phyloP scores from a whole-genome alignment of 768 basidiomycete genomes.

The Hygrocybe punicea region DNA sequence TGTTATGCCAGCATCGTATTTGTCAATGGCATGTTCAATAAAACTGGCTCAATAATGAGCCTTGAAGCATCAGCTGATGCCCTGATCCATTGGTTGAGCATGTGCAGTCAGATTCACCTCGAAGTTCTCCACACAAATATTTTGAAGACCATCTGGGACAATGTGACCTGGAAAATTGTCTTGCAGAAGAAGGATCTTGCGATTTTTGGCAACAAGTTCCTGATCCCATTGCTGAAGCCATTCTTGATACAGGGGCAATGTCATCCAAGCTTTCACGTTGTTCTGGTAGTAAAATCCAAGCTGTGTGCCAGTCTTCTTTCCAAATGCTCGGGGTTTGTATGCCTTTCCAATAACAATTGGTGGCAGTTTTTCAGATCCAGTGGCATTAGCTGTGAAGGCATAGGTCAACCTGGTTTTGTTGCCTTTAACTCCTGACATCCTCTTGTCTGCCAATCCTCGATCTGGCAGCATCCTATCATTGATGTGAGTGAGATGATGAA shows the following conservation, averaged over 20 bases:
- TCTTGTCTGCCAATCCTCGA: conserved; percentile 23
- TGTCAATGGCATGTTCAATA: conserved; percentile 28
- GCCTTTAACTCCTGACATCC: conserved; percentile 31
- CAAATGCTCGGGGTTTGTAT: conserved; percentile 12
- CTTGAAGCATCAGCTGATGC: conserved; percentile 37
- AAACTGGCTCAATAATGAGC: conserved; percentile 32
- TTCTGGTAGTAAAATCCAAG: conserved; percentile 36
- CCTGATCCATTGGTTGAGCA: conserved; percentile 37
- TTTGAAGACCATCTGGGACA: conserved; percentile 18
- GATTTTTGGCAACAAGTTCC: conserved; percentile 18
- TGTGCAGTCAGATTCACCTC: conserved; percentile 36
- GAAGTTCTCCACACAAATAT: conserved; percentile 30
- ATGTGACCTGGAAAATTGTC: conserved; percentile 33
- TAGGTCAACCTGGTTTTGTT: conserved; percentile 32
- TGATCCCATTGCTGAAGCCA: conserved; percentile 35
- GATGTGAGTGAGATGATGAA: no score
- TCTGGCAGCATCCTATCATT: conserved; percentile 35
- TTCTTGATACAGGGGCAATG: conserved; percentile 29
- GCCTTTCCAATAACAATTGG: conserved; percentile 34
- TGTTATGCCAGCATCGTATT: conserved; percentile 29
- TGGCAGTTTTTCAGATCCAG: conserved; percentile 30
- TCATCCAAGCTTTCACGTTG: conserved; percentile 43
- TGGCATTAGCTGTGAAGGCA: conserved; percentile 35
- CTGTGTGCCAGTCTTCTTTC: conserved; percentile 25
- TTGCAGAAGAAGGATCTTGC: conserved; percentile 31